Conservation (phyloP, 2,329 filamentous ascomycete genomes). For the Ambrosiella beaveri region DNA sequence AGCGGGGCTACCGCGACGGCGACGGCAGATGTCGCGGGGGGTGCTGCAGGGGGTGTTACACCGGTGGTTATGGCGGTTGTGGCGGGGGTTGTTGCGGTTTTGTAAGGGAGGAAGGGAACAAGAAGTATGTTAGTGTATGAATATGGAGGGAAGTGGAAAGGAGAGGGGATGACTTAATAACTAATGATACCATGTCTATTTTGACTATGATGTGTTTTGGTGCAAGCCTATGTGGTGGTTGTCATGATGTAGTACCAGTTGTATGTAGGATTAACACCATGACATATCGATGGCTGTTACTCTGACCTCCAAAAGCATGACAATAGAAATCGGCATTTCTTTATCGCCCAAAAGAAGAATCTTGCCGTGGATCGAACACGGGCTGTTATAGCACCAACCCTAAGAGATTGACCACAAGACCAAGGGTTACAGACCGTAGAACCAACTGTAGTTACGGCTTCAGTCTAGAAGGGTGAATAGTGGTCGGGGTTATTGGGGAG, state of each 20-base stretch:
- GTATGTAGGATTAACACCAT: no score
- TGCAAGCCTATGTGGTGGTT: no score
- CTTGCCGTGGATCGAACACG: constrained; percentile 16
- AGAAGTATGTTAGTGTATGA: no score
- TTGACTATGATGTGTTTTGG: no score
- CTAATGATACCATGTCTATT: background rate
- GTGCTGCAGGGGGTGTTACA: background rate
- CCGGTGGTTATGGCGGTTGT: background rate
- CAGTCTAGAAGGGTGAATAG: background rate
- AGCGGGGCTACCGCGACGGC: constrained; percentile 4
- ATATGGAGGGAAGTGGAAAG: no score
- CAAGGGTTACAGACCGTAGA: constrained; percentile 12
- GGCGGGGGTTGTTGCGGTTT: background rate
- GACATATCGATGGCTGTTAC: no score
- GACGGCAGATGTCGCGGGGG: background rate
- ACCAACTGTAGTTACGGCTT: background rate
- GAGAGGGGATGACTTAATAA: no score
- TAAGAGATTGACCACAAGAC: constrained; percentile 50
- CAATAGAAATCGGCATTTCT: background rate
- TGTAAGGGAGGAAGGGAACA: no score
- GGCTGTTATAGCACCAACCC: constrained; percentile 26
- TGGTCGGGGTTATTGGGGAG: background rate
- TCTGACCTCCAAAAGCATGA: background rate
- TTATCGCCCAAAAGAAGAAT: background rate
- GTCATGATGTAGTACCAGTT: no score